phyloP scores from a whole-genome alignment of 2,329 filamentous ascomycete species.

The Neofusicoccum cordaticola region DNA sequence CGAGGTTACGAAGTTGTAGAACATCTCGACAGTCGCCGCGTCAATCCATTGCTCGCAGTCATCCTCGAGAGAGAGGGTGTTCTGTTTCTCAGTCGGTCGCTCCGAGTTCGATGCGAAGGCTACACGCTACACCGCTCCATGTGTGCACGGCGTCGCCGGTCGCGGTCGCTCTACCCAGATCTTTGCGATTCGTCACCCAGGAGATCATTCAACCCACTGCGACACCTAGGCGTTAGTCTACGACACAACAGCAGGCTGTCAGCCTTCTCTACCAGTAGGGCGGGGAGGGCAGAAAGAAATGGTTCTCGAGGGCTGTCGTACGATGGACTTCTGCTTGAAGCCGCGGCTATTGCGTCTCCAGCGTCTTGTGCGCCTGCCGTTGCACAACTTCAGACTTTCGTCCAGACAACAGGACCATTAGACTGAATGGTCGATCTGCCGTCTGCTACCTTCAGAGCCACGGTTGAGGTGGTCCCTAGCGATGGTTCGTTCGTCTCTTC shows the following conservation, averaged over 20 bases:
- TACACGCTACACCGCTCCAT: slow-evolving; percentile 3
- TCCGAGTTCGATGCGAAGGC: background rate
- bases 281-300: background rate
- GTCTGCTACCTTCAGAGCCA: background rate
- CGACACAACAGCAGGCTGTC: background rate
- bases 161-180: background rate
- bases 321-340: background rate
- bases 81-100: background rate
- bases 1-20: background rate
- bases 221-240: background rate
- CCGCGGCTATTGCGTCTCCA: slow-evolving; percentile 7
- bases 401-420: background rate
- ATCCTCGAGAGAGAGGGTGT: background rate
- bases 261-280: background rate
- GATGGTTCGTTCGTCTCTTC: background rate
- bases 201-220: background rate
- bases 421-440: background rate
- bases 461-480: background rate
- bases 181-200: background rate
- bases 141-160: background rate
- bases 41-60: background rate
- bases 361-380: background rate
- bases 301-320: background rate
- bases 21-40: background rate
- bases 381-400: background rate